These are phyloP conservation scores for Persicaria tinctoria DNA, from an alignment of 148 eudicot species.

Conservation along the genomic window DNA sequence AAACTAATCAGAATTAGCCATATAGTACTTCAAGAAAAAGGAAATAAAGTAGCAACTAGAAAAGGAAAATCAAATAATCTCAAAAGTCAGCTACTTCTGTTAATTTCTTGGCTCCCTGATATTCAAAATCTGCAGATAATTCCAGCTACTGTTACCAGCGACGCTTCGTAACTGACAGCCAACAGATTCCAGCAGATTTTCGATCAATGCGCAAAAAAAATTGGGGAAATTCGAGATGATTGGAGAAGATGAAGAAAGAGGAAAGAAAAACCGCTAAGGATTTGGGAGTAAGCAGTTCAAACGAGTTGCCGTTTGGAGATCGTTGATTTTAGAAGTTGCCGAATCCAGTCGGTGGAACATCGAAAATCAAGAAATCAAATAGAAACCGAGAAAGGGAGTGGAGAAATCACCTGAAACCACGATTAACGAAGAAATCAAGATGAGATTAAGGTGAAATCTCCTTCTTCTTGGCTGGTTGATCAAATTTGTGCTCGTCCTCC, in stretches of 20 bases:
- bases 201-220: neutral
- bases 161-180: neutral
- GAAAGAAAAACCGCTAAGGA: neutral
- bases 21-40: neutral
- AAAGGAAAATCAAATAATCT: neutral
- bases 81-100: neutral
- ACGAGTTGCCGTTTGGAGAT: neutral
- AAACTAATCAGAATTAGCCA: too few species aligned
- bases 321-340: constrained; percentile 4
- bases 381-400: neutral
- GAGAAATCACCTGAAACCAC: neutral
- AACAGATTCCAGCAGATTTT: neutral
- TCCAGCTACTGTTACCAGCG: constrained; percentile 5
- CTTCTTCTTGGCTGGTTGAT: neutral
- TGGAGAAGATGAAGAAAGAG: neutral
- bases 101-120: neutral
- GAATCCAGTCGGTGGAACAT: neutral
- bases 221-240: neutral
- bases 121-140: neutral
- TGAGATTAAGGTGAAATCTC: neutral
- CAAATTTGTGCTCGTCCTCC: neutral
- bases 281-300: neutral
- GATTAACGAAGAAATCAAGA: neutral
- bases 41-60: neutral
- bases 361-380: constrained; percentile 4